Evolutionary conservation across 2,329 filamentous ascomycete species (phyloP).

Genomic region (Talaromyces sp.): DNA sequence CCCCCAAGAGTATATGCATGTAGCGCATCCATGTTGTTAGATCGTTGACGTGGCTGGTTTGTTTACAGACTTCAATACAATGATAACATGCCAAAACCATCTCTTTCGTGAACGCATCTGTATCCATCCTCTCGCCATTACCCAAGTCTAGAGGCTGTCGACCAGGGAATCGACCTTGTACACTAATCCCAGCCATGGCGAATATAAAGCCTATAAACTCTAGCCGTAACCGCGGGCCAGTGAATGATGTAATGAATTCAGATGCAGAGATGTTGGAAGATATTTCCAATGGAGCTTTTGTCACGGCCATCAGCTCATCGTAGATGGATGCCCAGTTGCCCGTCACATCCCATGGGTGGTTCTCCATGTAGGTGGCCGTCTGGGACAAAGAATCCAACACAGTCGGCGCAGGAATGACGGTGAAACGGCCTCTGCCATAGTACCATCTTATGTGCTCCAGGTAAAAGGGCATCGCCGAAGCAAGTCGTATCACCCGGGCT

Average conservation of each 20-base stretch:
- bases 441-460: background rate
- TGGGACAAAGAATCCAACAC: background rate
- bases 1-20: slow-evolving; percentile 22
- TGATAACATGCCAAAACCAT: slow-evolving; percentile 24
- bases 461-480: slow-evolving; percentile 3
- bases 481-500: background rate
- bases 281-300: background rate
- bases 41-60: slow-evolving; percentile 1
- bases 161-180: background rate
- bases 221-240: slow-evolving; percentile 21
- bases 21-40: slow-evolving; percentile 26
- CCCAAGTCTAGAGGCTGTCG: background rate
- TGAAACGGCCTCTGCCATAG: background rate
- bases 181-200: slow-evolving; percentile 23
- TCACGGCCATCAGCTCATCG: background rate
- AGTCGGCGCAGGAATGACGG: background rate
- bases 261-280: background rate
- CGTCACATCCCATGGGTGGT: background rate
- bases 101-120: slow-evolving; percentile 20
- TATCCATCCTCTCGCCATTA: slow-evolving; percentile 14
- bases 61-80: slow-evolving; percentile 21
- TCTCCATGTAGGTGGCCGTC: background rate
- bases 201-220: slow-evolving; percentile 27
- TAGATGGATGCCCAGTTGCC: background rate
- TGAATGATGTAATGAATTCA: background rate